These are phyloP conservation scores for Phytophthora pisi DNA, from an alignment of 352 stramenopile species.

Conservation along the genomic window DNA sequence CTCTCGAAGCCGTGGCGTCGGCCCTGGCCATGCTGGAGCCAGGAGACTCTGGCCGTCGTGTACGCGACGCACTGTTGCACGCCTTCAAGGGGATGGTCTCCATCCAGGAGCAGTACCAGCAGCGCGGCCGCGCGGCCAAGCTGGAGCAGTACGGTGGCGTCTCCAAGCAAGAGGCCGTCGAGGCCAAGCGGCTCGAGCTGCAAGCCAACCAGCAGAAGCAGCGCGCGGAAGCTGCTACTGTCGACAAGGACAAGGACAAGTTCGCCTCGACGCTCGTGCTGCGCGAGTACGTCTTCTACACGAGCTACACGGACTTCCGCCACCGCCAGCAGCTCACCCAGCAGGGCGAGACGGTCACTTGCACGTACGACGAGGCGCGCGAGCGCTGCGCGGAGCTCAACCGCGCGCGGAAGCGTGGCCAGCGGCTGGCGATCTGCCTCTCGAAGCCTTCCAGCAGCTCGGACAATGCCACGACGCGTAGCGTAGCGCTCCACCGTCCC, in stretches of 20 bases:
- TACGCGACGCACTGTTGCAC: conserved; percentile 39
- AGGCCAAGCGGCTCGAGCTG: conserved; percentile 22
- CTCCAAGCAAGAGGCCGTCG: conserved; percentile 41
- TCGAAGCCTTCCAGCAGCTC: conserved; percentile 50
- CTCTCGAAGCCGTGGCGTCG: conserved; percentile 67
- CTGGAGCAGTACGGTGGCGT: conserved; percentile 46
- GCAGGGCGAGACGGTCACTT: conserved; percentile 49
- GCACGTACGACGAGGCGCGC: conserved; percentile 64
- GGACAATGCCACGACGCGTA: conserved; percentile 21
- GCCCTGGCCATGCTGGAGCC: conserved; percentile 57
- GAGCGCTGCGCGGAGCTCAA: conserved; percentile 56
- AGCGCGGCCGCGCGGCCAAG: conserved; percentile 33
- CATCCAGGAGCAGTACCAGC: conserved; percentile 55
- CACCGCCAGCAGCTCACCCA: conserved; percentile 59
- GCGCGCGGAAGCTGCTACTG: not conserved
- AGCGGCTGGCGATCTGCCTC: conserved; percentile 53
- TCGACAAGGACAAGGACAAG: conserved; percentile 6
- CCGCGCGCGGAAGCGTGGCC: conserved; percentile 45
- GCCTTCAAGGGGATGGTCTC: conserved; percentile 68
- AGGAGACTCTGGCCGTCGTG: conserved; percentile 1
- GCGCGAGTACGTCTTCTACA: conserved; percentile 68
- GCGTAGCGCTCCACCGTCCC: conserved; percentile 9
- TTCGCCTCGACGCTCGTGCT: conserved; percentile 6
- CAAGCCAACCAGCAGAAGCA: conserved; percentile 6
- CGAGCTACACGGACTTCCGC: conserved; percentile 59